Evolutionary conservation across 192 early-diverging fungal genomes (phyloP).

Genomic region (Nowakowskiella sp.): DNA sequence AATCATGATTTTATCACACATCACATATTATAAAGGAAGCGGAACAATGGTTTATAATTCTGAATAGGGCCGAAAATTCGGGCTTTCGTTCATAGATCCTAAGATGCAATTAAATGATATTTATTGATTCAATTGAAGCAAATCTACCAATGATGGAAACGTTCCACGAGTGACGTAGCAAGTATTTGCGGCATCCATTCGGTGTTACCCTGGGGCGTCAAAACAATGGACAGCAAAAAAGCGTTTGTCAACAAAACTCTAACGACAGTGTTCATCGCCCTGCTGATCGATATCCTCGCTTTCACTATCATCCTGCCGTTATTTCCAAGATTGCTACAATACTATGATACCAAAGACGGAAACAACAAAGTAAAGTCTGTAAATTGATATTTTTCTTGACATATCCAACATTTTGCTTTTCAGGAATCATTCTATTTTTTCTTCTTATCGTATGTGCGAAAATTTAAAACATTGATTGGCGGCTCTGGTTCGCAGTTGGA

Average conservation of each 20-base stretch:
- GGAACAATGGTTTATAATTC: too few species aligned
- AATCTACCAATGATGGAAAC: too few species aligned
- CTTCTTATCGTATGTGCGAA: constrained; percentile 31
- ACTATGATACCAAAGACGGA: constrained; percentile 67
- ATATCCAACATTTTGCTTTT: constrained; percentile 4
- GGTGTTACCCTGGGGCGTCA: too few species aligned
- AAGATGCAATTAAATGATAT: too few species aligned
- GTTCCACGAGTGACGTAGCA: too few species aligned
- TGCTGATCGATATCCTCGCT: constrained; percentile 90
- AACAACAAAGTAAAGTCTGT: not conserved
- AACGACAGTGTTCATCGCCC: constrained; percentile 66
- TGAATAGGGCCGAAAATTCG: too few species aligned
- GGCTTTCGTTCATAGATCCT: too few species aligned
- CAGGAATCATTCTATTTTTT: constrained; percentile 27
- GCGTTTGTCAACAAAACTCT: constrained; percentile 20
- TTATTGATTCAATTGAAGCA: too few species aligned
- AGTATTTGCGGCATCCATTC: too few species aligned
- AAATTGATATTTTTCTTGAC: not conserved
- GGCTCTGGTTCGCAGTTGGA: constrained; percentile 31
- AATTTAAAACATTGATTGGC: constrained; percentile 27
- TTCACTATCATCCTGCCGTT: constrained; percentile 97
- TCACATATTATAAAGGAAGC: too few species aligned
- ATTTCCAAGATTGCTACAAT: constrained; percentile 79
- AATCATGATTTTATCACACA: too few species aligned
- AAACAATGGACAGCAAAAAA: not conserved